Evolutionary conservation across 176 grass and related monocot genomes (phyloP), one percentile per base, ranked within the genome.

Genomic region (Chloris gayana): DNA sequence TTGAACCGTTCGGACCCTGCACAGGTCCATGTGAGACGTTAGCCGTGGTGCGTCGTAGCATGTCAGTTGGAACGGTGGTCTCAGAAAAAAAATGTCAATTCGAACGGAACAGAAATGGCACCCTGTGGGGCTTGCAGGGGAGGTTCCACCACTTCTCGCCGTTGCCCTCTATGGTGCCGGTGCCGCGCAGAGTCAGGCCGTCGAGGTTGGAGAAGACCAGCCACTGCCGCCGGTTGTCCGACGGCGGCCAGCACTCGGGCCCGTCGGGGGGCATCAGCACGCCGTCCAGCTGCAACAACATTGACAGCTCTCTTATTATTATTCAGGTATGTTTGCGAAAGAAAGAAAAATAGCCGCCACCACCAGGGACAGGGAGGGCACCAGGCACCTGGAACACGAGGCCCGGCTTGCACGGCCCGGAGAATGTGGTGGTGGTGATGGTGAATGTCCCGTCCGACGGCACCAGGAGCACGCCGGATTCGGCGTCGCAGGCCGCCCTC

Each of bases 81-180:
- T n/a, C n/a, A n/a, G n/a, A n/a, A n/a, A n/a, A n/a, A n/a, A n/a
- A n/a, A n/a, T n/a, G n/a, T n/a, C n/a, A n/a, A n/a, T n/a, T n/a
- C n/a, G 35, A n/a, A n/a, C n/a, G n/a, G n/a, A n/a, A n/a, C n/a
- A n/a, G n/a, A n/a, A n/a, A n/a, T n/a, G n/a, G n/a, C 93, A 97
- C 94, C 83, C 87, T 91, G 89, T 97, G 94, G 38, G 94, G 94
- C 22, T 97, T 97, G 82, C 94, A 97, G 69, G 94, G 91, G 82
- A 97, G 94, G 70, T 82, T 94, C 94, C 94, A 94, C 94, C 94
- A 97, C 0, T 82, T 85, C 78, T 97, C 91, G 58, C 94, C 94
- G 32, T 97, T 97, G 25, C 94, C 94, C 62, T 97, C 91, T 38
- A 97, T 94, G 14, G 91, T 97, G 83, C 94, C 94, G 21, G 45